Percentiles rank a stretch among this genome's conserved stretches.
Conservation (phyloP, 495 filamentous ascomycete species). For the Trichoderma reesei region DNA sequence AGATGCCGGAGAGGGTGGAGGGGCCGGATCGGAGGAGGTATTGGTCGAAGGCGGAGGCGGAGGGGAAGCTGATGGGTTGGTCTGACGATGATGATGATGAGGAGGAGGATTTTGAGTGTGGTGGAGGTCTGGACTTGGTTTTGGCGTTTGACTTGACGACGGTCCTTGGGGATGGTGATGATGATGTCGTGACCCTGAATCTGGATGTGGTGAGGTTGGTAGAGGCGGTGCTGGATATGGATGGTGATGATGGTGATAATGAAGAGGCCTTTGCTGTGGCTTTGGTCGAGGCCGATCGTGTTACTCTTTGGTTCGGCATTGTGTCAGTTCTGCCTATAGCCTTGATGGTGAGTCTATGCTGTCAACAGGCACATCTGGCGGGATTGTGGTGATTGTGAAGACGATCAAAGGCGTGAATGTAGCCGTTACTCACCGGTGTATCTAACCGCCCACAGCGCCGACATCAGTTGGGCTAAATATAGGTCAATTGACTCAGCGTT, state of each 20-base stretch:
- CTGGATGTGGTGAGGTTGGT: not conserved
- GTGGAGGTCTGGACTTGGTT: not conserved
- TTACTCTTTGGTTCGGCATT: not conserved
- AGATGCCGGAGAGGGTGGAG: constrained; percentile 33
- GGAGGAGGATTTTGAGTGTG: not conserved
- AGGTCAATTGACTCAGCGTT: too few species aligned
- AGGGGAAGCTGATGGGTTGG: constrained; percentile 21
- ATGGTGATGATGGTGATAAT: not conserved
- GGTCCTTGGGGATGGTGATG: not conserved
- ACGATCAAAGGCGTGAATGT: not conserved
- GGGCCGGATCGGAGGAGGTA: constrained; percentile 34
- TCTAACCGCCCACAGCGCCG: not conserved
- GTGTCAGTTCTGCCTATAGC: not conserved
- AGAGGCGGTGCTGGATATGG: not conserved
- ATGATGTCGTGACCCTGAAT: not conserved
- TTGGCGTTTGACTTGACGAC: too few species aligned
- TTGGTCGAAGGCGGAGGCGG: constrained; percentile 27
- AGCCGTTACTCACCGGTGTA: too few species aligned
- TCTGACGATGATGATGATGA: not conserved
- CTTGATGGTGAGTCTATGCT: too few species aligned
- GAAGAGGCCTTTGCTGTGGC: not conserved
- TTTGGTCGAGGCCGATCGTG: not conserved
- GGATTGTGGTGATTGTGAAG: not conserved
- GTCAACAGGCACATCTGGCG: not conserved
- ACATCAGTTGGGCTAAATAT: not conserved